Evolutionary conservation across 2,329 filamentous ascomycete genomes (phyloP), one percentile per base, ranked within the genome.

Genomic region (Fusarium redolens): DNA sequence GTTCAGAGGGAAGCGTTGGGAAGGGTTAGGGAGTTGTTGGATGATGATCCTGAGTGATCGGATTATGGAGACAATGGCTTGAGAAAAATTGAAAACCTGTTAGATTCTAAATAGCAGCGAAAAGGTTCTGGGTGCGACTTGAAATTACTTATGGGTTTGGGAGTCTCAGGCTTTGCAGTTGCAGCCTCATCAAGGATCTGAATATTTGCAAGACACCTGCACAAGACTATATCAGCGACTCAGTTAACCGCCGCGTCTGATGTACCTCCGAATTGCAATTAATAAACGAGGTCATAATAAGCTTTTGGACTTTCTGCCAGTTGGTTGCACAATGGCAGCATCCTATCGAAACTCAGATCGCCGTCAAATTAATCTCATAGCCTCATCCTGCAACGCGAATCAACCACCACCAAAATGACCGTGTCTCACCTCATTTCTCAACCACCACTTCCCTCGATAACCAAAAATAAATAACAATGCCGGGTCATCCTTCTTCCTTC

Each of bases 1-100:
- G 69, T 72, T 3, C 64, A 72, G 31, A 59, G 15, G 15, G 69
- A 72, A n/a, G 69, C 69, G 5, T 17, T 72, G 41, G 10, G 10
- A 8, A 65, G 47, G 5, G 69, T 61, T 0, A 47, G 30, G 3
- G 69, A 65, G 14, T 18, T 72, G 15, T 37, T 72, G 33, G 55
- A 68, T 25, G 59, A 72, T 10, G 69, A 72, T 4, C 20, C 45
- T 4, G 37, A 55, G 22, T 57, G 30, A 67, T 6, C 7, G n/a
- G 25, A 47, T 28, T 28, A 28, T 12, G 18, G 25, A 47, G 12
- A 14, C 18, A 1, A 14, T 10, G 25, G 25, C 5, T 25, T 25
- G 25, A 25, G 25, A 25, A 25, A 25, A 25, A 25, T 13, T 28
- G 25, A 20, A 44, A 10, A 9, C 12, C 7, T 14, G 3, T 10